Percentiles rank a stretch among this genome's conserved stretches.
These are phyloP conservation scores for Suillus americanus DNA, from an alignment of 768 basidiomycete species.

Conservation along the genomic window DNA sequence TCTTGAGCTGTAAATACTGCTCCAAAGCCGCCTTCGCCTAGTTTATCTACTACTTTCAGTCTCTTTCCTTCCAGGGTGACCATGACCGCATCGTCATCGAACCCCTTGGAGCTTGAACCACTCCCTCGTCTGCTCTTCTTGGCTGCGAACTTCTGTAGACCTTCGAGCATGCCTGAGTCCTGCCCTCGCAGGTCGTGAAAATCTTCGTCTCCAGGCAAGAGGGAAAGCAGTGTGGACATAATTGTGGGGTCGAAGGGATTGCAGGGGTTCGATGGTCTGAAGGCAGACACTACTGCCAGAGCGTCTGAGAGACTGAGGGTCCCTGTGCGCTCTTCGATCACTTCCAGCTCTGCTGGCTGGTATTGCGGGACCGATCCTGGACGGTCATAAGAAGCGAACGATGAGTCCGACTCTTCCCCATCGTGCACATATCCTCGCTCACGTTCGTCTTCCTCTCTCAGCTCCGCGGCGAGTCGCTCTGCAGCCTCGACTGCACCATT, in stretches of 20 bases:
- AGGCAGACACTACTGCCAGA: slow-evolving; percentile 57
- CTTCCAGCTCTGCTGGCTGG: slow-evolving; percentile 23
- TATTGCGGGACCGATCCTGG: slow-evolving; percentile 16
- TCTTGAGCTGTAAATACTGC: slow-evolving; percentile 87
- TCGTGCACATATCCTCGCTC: slow-evolving; percentile 18
- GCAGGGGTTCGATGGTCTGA: slow-evolving; percentile 84
- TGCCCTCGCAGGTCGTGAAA: slow-evolving; percentile 59
- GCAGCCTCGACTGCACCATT: slow-evolving; percentile 48
- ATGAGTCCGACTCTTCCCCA: slow-evolving; percentile 12
- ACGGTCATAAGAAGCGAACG: slow-evolving; percentile 14
- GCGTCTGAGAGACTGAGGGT: slow-evolving; percentile 66
- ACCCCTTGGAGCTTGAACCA: slow-evolving; percentile 33
- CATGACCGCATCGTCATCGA: slow-evolving; percentile 42
- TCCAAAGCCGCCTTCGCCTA: slow-evolving; percentile 97
- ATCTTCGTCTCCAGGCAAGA: slow-evolving; percentile 56
- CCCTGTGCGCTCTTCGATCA: slow-evolving; percentile 61
- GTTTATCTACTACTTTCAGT: slow-evolving; percentile 78
- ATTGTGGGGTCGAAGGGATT: slow-evolving; percentile 77
- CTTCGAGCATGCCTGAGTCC: slow-evolving; percentile 60
- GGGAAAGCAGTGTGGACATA: slow-evolving; percentile 61
- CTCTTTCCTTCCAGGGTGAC: slow-evolving; percentile 62
- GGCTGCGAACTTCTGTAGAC: slow-evolving; percentile 71
- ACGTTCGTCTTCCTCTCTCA: slow-evolving; percentile 13
- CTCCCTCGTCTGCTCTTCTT: slow-evolving; percentile 32
- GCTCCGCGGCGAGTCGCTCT: slow-evolving; percentile 50